Base-by-base conservation (phyloP, 148 eudicot species). In the Vaccinium myrtillus region DNA sequence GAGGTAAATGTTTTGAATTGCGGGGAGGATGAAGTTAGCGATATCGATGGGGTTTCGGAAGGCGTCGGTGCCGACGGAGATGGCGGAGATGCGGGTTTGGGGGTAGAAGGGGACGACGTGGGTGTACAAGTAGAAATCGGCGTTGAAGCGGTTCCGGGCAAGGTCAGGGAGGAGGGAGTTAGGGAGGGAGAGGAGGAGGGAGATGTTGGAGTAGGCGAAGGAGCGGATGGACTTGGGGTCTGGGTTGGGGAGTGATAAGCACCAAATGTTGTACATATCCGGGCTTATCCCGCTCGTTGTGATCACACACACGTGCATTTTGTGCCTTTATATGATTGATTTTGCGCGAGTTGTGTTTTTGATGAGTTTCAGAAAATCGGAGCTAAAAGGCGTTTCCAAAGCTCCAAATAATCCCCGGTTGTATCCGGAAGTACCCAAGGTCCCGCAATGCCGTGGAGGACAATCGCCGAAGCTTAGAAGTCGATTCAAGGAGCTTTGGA, bases 21-120 rank as follows among this genome's bases (percentile, higher is more conserved):
- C 98, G 9, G 94, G 92, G 25, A 95, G 78, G 82, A 94, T 87
- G 50, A 30, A 48, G n/a, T 9, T 59, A 75, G 89, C 75, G 81
- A 90, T 84, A 78, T 90, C 93, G 30, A 43, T 0, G 32, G 61
- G 0, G 53, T 84, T 12, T 39, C 79, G 9, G 48, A 90, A 82
- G 85, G 84, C 75, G 83, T 91, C 91, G 23, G 85, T 21, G 6
- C 98, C 96, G 83, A 91, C 89, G 82, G 96, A 93, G 75, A 95
- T 91, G 87, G 88, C 15, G 83, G 94, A 69, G 82, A 95, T 89
- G 56, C 61, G 87, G 39, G 94, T 90, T 19, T 94, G 94, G 15
- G 98, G 98, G 90, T 94, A 89, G 91, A 91, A 95, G n/a, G 98
- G 98, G 84, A 95, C 81, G 81, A 95, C 93, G 85, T 92, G 88